Conservation (phyloP, 2,329 filamentous ascomycete species). For the Claviceps sorghi region DNA sequence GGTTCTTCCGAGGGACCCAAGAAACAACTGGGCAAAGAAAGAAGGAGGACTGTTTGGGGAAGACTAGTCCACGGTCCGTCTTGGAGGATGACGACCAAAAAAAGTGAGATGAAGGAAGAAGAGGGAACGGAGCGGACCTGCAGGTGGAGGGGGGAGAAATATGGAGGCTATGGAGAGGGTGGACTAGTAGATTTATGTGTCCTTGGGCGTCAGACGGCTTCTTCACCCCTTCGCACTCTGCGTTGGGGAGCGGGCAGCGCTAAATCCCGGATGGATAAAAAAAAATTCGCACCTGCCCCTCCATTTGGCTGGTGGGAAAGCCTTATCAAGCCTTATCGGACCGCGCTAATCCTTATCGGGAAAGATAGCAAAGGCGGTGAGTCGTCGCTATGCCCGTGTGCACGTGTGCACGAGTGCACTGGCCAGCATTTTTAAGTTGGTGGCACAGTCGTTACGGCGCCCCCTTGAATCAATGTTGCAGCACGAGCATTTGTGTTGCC, state of each 20-base stretch:
- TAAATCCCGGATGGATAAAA: conserved; percentile 6
- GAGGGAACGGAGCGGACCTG: conserved; percentile 4
- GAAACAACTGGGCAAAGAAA: conserved; percentile 19
- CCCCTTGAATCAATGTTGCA: no score
- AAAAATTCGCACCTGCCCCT: conserved; percentile 13
- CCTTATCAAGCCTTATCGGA: conserved; percentile 13
- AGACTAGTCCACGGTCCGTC: conserved; percentile 24
- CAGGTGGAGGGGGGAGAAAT: conserved; percentile 2
- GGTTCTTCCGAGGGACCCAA: conserved; percentile 20
- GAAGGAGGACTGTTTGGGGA: conserved; percentile 9
- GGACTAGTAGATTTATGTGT: conserved; percentile 8
- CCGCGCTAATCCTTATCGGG: conserved; percentile 8
- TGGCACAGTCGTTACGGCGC: neutral
- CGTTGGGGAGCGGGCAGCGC: conserved; percentile 3
- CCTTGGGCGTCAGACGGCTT: conserved; percentile 7
- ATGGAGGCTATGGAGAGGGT: conserved; percentile 4
- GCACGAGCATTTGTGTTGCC: neutral
- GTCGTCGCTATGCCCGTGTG: conserved; percentile 2
- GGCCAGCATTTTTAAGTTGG: neutral
- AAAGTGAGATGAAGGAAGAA: conserved; percentile 18
- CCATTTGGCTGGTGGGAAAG: conserved; percentile 8
- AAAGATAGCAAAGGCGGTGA: conserved; percentile 9
- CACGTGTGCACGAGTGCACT: conserved; percentile 1
- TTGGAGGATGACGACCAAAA: conserved; percentile 29
- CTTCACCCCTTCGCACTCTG: conserved; percentile 6